A percentile compares a stretch with the other conserved stretches of the same genome.
These are phyloP conservation scores for Mortierella sp. DNA, from an alignment of 371 early-diverging fungal species.

Conservation along the genomic window DNA sequence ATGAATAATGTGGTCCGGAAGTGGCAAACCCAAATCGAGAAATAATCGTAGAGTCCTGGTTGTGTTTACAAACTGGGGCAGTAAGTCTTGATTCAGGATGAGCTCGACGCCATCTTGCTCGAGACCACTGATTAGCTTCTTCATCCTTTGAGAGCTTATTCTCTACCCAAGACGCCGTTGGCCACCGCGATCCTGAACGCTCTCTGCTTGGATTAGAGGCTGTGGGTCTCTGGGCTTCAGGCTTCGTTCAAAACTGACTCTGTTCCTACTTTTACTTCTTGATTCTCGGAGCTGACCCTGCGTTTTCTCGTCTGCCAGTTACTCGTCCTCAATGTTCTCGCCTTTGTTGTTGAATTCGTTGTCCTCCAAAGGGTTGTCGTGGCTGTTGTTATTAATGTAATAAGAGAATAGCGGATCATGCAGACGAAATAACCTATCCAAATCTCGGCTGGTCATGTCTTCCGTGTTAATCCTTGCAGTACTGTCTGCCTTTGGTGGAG, in stretches of 20 bases:
- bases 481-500: constrained; percentile 9
- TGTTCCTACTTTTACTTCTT: constrained; percentile 25
- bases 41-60: constrained; percentile 11
- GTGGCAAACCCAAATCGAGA: constrained; percentile 12
- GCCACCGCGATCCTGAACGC: too few relatives aligned
- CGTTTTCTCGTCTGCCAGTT: not conserved
- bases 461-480: constrained; percentile 10
- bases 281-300: constrained; percentile 1
- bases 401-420: constrained; percentile 8
- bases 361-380: not conserved
- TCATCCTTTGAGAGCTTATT: not conserved
- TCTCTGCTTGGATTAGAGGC: not conserved
- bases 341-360: too few relatives aligned
- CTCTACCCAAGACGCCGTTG: not conserved
- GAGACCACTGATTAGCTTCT: not conserved
- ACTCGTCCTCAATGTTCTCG: not conserved
- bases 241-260: constrained; percentile 19
- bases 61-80: constrained; percentile 26
- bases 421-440: constrained; percentile 4
- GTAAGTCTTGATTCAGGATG: constrained; percentile 12
- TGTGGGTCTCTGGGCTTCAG: constrained; percentile 1
- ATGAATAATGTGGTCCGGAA: constrained; percentile 14
- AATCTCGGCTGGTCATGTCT: constrained; percentile 14
- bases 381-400: not conserved
- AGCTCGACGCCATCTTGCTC: constrained; percentile 18